phyloP scores from a whole-genome alignment of 192 early-diverging fungal species.

The Diversispora eburnea region DNA sequence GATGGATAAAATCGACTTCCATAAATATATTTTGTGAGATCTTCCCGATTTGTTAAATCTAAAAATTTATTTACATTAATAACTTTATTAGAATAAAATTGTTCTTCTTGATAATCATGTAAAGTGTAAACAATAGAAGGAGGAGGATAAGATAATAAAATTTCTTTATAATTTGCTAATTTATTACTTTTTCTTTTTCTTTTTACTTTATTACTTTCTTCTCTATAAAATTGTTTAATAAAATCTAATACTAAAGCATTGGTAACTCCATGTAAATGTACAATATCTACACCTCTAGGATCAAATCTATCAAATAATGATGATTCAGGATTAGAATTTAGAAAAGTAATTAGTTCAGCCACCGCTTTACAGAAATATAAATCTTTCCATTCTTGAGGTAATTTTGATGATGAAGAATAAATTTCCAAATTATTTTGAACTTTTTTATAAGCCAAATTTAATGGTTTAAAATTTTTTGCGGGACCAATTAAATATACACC shows the following conservation, averaged over 20 bases:
- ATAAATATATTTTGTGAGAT: constrained; percentile 42
- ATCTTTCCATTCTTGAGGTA: constrained; percentile 57
- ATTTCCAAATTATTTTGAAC: constrained; percentile 39
- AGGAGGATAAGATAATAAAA: constrained; percentile 13
- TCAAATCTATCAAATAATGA: constrained; percentile 44
- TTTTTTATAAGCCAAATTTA: constrained; percentile 41
- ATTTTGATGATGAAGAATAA: constrained; percentile 44
- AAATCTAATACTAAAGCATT: constrained; percentile 51
- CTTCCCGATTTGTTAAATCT: constrained; percentile 34
- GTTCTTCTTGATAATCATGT: constrained; percentile 58
- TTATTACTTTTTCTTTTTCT: no score
- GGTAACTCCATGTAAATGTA: constrained; percentile 56
- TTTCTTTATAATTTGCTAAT: no score
- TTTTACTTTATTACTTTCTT: constrained; percentile 29
- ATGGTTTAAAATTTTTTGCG: constrained; percentile 36
- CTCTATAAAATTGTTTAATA: constrained; percentile 36
- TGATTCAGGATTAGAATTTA: constrained; percentile 41
- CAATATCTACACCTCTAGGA: constrained; percentile 43
- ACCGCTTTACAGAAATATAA: constrained; percentile 55
- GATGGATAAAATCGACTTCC: constrained; percentile 50
- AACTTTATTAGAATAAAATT: constrained; percentile 50
- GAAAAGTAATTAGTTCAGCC: constrained; percentile 43
- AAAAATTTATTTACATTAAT: constrained; percentile 49
- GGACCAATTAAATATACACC: constrained; percentile 53
- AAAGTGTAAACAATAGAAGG: constrained; percentile 55